A percentile compares a stretch with the other conserved stretches of the same genome.
These are phyloP conservation scores for Rhipidocladum racemiflorum DNA, from an alignment of 176 grass and related monocot species.

Conservation along the genomic window DNA sequence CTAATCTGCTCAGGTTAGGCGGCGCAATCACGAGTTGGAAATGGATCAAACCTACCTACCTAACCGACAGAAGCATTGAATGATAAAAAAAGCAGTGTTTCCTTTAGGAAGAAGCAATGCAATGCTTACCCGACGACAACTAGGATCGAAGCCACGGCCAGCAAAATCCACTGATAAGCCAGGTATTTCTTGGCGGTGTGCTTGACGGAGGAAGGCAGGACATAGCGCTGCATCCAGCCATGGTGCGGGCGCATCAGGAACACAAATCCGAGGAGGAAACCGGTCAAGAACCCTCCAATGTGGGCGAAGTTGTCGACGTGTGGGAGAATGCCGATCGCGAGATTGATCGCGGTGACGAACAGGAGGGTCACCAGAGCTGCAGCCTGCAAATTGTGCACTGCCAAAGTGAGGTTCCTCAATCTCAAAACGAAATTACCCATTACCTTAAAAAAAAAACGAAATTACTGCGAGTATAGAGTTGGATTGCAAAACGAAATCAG, in stretches of 20 bases:
- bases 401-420: neutral
- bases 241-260: slow-evolving; percentile 70
- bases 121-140: slow-evolving; percentile 62
- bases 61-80: neutral
- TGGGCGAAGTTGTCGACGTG: slow-evolving; percentile 67
- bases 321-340: slow-evolving; percentile 49
- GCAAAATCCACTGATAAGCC: slow-evolving; percentile 60
- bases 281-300: slow-evolving; percentile 81
- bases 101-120: neutral
- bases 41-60: slow-evolving; percentile 15
- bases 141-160: slow-evolving; percentile 42
- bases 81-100: neutral
- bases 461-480: too few species aligned
- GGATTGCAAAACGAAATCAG: too few species aligned
- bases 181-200: slow-evolving; percentile 64
- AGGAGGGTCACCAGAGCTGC: slow-evolving; percentile 66
- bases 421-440: neutral
- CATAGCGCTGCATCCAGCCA: slow-evolving; percentile 66
- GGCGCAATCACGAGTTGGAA: slow-evolving; percentile 3
- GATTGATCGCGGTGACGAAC: slow-evolving; percentile 70
- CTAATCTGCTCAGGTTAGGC: slow-evolving; percentile 44
- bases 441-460: too few species aligned
- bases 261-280: slow-evolving; percentile 85
- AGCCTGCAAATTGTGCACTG: slow-evolving; percentile 37
- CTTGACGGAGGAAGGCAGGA: slow-evolving; percentile 50